phyloP scores from a whole-genome alignment of 2,329 filamentous ascomycete genomes.

The Talaromyces sp. region DNA sequence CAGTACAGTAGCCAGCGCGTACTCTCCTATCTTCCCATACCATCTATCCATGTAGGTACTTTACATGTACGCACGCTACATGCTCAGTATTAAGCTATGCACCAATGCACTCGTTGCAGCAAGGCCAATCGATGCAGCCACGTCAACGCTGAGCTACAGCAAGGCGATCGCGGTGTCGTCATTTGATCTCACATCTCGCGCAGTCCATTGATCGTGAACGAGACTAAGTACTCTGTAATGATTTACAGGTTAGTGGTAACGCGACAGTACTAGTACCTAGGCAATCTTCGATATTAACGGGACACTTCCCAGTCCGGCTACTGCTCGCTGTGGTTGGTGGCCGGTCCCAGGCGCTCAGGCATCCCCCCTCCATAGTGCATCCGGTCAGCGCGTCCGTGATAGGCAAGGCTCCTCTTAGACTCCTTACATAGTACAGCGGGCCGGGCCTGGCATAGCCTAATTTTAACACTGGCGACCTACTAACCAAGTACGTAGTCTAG shows the following conservation, averaged over 20 bases:
- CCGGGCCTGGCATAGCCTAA: slow-evolving; percentile 16
- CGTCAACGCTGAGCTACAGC: not conserved
- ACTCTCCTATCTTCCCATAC: too few species aligned
- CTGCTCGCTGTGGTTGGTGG: not conserved
- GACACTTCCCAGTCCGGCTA: not conserved
- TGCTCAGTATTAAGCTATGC: not conserved
- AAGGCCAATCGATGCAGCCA: slow-evolving; percentile 10
- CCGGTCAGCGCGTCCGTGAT: not conserved
- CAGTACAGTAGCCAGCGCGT: too few species aligned
- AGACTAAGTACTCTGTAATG: too few species aligned
- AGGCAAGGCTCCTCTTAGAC: not conserved
- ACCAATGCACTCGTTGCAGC: slow-evolving; percentile 1
- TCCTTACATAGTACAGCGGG: slow-evolving; percentile 16
- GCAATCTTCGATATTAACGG: not conserved
- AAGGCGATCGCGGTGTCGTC: not conserved
- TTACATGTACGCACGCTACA: not conserved
- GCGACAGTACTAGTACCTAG: not conserved
- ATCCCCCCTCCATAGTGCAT: not conserved
- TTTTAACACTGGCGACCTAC: not conserved
- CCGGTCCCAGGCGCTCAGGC: not conserved
- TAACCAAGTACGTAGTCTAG: not conserved
- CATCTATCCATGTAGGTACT: too few species aligned
- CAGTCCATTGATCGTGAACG: too few species aligned
- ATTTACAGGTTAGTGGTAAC: not conserved
- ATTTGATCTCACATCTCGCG: not conserved